Base-by-base conservation (phyloP, 345 rosid species). In the Turnera subulata region DNA sequence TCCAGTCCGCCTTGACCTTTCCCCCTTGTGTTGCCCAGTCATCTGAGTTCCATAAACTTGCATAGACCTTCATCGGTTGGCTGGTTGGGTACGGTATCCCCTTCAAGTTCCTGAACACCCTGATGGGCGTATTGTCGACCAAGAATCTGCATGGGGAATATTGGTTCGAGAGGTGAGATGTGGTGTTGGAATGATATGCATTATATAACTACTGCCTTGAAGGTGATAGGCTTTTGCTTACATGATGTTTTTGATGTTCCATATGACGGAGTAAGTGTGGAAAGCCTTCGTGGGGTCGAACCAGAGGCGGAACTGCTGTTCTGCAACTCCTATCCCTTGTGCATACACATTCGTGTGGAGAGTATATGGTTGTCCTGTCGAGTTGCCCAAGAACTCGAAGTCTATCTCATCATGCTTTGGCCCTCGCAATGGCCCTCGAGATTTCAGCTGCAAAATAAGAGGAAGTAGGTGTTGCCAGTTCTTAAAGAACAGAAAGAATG, bases 271-370 rank as follows among this genome's bases (percentile, higher is more conserved):
- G 44, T 46, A 58, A 19, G 62, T 46, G 25, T 58, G 62, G 9
- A 58, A 58, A 24, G 62, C 44, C 42, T 29, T 16, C 8, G 62
- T 58, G 43, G 62, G 62, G 45, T 58, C 62, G 45, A 58, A 58
- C 62, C 62, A 58, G 42, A 58, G 62, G 45, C 29, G 21, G 29
- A 58, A 58, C 17, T 58, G 62, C 8, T 58, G 62, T 9, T 58
- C 62, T 6, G 26, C 29, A 24, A 29, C 19, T 4, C 62, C 62
- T 58, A 45, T 46, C 1, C 62, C 62, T 1, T 58, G 62, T 18
- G 38, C 14, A 25, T 26, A 58, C 29, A 58, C 62, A 23, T 46
- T 58, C 17, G 62, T 58, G 37, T 58, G 62, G 38, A 58, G 12
- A 58, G 32, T 20, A 13, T 58, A 58, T 46, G 62, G 62, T 4